phyloP scores from a whole-genome alignment of 2,329 filamentous ascomycete species.

The Exophiala oligosperma region DNA sequence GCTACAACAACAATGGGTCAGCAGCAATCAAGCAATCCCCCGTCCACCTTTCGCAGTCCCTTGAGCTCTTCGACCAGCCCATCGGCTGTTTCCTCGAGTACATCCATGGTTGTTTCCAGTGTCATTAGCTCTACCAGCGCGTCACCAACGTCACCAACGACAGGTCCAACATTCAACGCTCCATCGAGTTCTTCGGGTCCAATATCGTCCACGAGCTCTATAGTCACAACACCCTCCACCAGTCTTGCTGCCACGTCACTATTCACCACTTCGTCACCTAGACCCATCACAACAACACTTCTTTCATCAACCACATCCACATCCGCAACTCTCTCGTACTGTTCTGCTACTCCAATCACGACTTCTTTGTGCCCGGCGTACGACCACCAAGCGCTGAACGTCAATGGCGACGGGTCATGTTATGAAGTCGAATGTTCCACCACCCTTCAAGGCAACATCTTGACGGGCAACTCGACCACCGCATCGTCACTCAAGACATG shows the following conservation, averaged over 20 bases:
- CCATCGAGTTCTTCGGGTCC: neutral
- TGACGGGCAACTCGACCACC: slow-evolving; percentile 16
- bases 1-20: neutral
- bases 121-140: too few relatives aligned
- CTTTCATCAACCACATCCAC: neutral
- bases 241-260: neutral
- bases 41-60: neutral
- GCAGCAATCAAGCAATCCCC: neutral
- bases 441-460: slow-evolving; percentile 8
- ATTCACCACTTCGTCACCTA: neutral
- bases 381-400: slow-evolving; percentile 22
- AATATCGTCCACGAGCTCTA: neutral
- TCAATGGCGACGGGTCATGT: slow-evolving; percentile 21
- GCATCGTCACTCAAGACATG: slow-evolving; percentile 17
- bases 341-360: slow-evolving; percentile 14
- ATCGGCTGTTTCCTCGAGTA: too few relatives aligned
- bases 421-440: slow-evolving; percentile 25
- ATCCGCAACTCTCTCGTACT: slow-evolving; percentile 7
- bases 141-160: neutral
- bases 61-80: neutral
- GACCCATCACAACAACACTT: neutral
- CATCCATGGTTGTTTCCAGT: too few relatives aligned
- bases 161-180: neutral
- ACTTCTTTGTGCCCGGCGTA: slow-evolving; percentile 20
- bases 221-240: neutral